A percentile compares a stretch with the other conserved stretches of the same genome.
These are phyloP conservation scores for Candida sanyaensis DNA, from an alignment of 1,139 yeast genomes.

Conservation along the genomic window DNA sequence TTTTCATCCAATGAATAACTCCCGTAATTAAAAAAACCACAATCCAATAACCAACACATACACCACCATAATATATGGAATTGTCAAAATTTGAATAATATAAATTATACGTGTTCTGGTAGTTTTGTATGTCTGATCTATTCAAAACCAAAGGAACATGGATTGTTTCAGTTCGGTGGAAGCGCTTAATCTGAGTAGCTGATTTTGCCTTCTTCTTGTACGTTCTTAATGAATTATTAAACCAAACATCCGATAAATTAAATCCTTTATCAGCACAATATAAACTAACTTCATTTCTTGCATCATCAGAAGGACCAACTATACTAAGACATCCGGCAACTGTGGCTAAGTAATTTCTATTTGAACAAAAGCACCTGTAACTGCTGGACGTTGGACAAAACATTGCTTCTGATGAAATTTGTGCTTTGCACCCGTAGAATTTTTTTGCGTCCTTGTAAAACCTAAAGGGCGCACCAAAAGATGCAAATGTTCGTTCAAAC, in stretches of 20 bases:
- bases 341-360: constrained; percentile 7
- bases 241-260: constrained; percentile 5
- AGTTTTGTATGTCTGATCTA: constrained; percentile 14
- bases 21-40: constrained; percentile 41
- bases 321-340: constrained; percentile 10
- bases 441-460: constrained; percentile 12
- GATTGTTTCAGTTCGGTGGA: constrained; percentile 22
- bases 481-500: neutral
- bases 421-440: constrained; percentile 12
- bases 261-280: constrained; percentile 23
- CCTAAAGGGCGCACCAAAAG: constrained; percentile 13
- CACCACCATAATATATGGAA: constrained; percentile 51
- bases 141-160: constrained; percentile 26
- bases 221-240: constrained; percentile 1
- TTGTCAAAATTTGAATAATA: constrained; percentile 35
- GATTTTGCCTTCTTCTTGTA: constrained; percentile 17
- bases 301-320: constrained; percentile 20
- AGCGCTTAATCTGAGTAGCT: constrained; percentile 18
- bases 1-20: constrained; percentile 41
- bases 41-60: constrained; percentile 51
- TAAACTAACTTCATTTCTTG: constrained; percentile 22
- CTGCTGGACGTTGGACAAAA: constrained; percentile 7
- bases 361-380: constrained; percentile 9
- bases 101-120: constrained; percentile 23
- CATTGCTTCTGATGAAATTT: constrained; percentile 5